These are phyloP conservation scores for Edaphochlamys debaryana DNA, from an alignment of 139 green algal species.

Conservation along the genomic window DNA sequence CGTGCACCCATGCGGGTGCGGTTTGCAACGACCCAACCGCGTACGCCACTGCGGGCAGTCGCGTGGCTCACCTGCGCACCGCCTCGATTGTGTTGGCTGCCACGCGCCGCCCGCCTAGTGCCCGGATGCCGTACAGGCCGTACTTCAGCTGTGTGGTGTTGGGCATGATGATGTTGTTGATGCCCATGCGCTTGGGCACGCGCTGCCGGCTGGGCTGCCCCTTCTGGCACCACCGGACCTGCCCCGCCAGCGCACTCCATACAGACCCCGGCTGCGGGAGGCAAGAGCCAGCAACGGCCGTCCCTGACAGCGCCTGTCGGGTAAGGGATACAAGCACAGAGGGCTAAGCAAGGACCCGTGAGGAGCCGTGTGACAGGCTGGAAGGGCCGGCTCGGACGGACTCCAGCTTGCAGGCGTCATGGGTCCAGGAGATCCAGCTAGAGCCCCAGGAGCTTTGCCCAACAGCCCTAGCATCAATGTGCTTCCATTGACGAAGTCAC, in stretches of 20 bases:
- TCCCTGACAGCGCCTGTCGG: background rate
- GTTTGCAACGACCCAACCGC: too few species aligned
- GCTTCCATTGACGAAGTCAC: too few species aligned
- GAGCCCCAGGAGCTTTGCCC: too few species aligned
- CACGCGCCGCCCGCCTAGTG: constrained; percentile 54
- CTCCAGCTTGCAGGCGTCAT: too few species aligned
- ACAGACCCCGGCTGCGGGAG: constrained; percentile 2
- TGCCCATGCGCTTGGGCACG: constrained; percentile 54
- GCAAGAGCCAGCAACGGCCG: background rate
- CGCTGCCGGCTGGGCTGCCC: constrained; percentile 38
- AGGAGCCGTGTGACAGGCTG: too few species aligned
- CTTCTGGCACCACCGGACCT: constrained; percentile 30
- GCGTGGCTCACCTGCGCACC: constrained; percentile 63
- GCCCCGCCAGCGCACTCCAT: background rate
- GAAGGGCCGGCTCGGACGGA: too few species aligned
- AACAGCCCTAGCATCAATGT: too few species aligned
- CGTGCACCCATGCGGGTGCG: too few species aligned
- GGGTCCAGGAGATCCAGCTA: too few species aligned
- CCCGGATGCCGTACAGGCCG: constrained; percentile 65
- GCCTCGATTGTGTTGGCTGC: constrained; percentile 64
- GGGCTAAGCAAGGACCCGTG: too few species aligned
- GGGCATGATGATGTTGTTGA: constrained; percentile 62
- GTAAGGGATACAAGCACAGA: too few species aligned
- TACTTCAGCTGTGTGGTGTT: constrained; percentile 64
- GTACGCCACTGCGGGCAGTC: too few species aligned